Evolutionary conservation across 768 basidiomycete genomes (phyloP), one percentile per base, ranked within the genome.

Genomic region (Hebeloma cylindrosporum): DNA sequence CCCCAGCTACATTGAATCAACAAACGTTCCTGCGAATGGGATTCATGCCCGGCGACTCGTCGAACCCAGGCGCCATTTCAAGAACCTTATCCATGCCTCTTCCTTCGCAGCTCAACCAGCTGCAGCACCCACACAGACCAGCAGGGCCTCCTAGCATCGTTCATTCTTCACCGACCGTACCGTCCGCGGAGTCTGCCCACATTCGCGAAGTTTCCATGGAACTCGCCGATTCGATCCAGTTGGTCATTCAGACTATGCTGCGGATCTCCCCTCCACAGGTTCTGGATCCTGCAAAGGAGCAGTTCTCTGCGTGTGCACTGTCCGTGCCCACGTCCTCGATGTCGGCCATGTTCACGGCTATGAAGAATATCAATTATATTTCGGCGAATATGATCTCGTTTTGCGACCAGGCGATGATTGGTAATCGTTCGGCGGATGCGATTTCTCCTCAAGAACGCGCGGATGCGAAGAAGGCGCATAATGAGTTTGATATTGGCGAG

Each of bases 351-450:
- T 80, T 96, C 62, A 90, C 89, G 13, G 79, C 85, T 28, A 91
- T 96, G 89, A 92, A 93, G 68, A 88, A 86, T 53, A 78, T 97
- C 52, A 95, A 95, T 62, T 95, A 89, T 59, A 79, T 96, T 52
- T 90, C 90, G 4, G 89, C 88, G n/a, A 87, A 91, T 61, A 81
- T 90, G 80, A 60, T 73, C 4, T 64, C 76, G 8, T 74, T 84
- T 56, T 73, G 70, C 46, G 59, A 64, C 16, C 38, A 47, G 7
- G 25, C 45, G 9, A n/a, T 16, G 2, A 17, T 8, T 13, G 14
- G 31, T 11, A 21, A 26, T 7, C 23, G 17, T 11, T 17, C 68
- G 53, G 53, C 18, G 3, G 42, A 29, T 33, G 54, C 40, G 32
- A 16, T 25, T 23, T 13, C 37, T 11, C 13, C 33, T n/a, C 10